Base-by-base conservation (phyloP, 78 protist genomes). In the Acrasis kona region DNA sequence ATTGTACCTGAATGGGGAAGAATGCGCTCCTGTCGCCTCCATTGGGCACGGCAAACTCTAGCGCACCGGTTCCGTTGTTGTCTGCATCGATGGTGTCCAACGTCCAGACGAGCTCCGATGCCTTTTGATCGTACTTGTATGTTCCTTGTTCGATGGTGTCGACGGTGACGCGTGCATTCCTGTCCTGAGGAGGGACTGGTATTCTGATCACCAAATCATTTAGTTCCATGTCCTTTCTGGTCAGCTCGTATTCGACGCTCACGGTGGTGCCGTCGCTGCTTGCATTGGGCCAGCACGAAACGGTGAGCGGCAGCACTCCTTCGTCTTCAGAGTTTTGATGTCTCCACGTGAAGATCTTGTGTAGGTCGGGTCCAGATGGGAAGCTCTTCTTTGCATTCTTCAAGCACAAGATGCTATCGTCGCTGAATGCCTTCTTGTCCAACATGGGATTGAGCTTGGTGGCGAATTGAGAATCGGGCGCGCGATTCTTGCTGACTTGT, bases 231-330 rank as follows among this genome's bases (percentile, higher is more conserved):
- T 10, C 37, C 0, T 3, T 6, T 8, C 42, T 31, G 5, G 34
- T 10, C 5, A 74, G 81, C 65, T 85, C 89, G 57, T 81, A 72
- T 34, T 87, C 87, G 19, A 87, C 58, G 50, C 72, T 78, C 69
- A 78, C 76, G 1, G 71, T 81, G 32, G 36, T 7, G 41, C 66
- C 76, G 72, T 77, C 70, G 42, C 74, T 29, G 37, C 65, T 79
- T 1, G n/a, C 8, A 7, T 41, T 8, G 1, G 91, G 91, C 91
- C 91, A 87, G 82, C 91, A 87, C 64, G 39, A 79, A 78, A 81
- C 41, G 30, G 72, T 5, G 31, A 82, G 70, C 6, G 80, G 81
- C 6, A 37, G 12, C 10, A 3, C 5, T 1, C 19, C 3, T 12
- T 69, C 58, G 78, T 74, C 84, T 29, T 67, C n/a, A 10, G 81